phyloP scores from a whole-genome alignment of 495 filamentous ascomycete genomes.

The Daldinia decipiens region DNA sequence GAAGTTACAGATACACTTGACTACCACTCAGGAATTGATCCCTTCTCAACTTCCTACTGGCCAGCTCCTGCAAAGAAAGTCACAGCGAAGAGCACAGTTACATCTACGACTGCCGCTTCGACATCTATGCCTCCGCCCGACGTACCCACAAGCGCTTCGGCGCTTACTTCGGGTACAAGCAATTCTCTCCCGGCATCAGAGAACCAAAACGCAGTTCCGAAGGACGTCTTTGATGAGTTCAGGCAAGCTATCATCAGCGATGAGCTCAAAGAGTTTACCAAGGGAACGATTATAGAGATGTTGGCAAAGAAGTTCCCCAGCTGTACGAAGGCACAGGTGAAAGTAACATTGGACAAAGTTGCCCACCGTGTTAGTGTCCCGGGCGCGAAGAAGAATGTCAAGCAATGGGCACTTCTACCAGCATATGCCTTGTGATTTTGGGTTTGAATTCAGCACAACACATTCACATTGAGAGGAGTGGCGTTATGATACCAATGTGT shows the following conservation, averaged over 20 bases:
- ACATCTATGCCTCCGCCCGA: conserved; percentile 38
- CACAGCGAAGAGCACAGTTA: conserved; percentile 6
- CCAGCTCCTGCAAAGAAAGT: conserved; percentile 51
- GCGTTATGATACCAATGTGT: conserved; percentile 16
- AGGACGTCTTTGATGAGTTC: conserved; percentile 76
- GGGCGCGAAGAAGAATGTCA: conserved; percentile 58
- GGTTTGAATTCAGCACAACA: not conserved
- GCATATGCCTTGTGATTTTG: conserved; percentile 18
- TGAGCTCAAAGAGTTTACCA: conserved; percentile 66
- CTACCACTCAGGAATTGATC: conserved; percentile 73
- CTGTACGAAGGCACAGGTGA: conserved; percentile 75
- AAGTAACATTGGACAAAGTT: conserved; percentile 73
- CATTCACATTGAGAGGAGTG: not conserved
- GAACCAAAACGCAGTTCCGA: conserved; percentile 64
- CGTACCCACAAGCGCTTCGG: conserved; percentile 27
- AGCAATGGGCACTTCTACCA: conserved; percentile 40
- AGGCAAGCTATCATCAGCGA: conserved; percentile 72
- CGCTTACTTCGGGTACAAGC: not conserved
- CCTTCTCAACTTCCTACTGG: conserved; percentile 88
- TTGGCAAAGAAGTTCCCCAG: conserved; percentile 79
- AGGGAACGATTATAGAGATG: conserved; percentile 78
- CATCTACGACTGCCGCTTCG: conserved; percentile 1
- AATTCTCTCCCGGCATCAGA: conserved; percentile 19
- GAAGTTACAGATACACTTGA: conserved; percentile 47
- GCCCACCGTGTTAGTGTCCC: conserved; percentile 66